Conservation (phyloP, 495 filamentous ascomycete species). For the Penicillium antarcticum region DNA sequence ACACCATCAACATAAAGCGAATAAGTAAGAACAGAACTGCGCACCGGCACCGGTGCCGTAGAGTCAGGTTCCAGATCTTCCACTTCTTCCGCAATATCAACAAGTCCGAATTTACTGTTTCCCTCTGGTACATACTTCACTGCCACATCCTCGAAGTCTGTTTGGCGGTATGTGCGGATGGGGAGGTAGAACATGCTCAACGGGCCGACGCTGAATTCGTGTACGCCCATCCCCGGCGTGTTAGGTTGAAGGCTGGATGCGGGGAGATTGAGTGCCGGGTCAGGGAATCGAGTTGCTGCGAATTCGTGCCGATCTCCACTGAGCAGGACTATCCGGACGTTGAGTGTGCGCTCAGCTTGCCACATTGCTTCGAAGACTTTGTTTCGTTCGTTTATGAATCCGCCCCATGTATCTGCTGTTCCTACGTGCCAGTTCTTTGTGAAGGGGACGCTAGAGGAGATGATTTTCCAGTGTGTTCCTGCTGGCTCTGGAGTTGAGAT, state of each 20-base stretch:
- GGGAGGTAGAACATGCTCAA: slow-evolving; percentile 92
- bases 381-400: slow-evolving; percentile 75
- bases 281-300: slow-evolving; percentile 83
- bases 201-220: slow-evolving; percentile 87
- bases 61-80: slow-evolving; percentile 44
- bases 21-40: slow-evolving; percentile 64
- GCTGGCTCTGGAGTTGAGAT: slow-evolving; percentile 63
- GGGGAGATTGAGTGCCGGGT: slow-evolving; percentile 45
- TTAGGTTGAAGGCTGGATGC: slow-evolving; percentile 21
- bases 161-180: slow-evolving; percentile 74
- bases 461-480: slow-evolving; percentile 89
- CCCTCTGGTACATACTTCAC: slow-evolving; percentile 86
- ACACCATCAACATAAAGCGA: slow-evolving; percentile 77
- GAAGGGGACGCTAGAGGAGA: slow-evolving; percentile 85
- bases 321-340: slow-evolving; percentile 76
- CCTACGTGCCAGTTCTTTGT: slow-evolving; percentile 94
- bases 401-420: slow-evolving; percentile 85
- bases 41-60: slow-evolving; percentile 21
- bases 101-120: slow-evolving; percentile 84
- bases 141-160: slow-evolving; percentile 70
- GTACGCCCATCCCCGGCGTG: slow-evolving; percentile 52
- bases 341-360: slow-evolving; percentile 64
- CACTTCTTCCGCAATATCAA: slow-evolving; percentile 73
- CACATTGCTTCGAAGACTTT: slow-evolving; percentile 87
- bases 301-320: slow-evolving; percentile 95